phyloP scores from a whole-genome alignment of 768 basidiomycete genomes.

The Crepidotus variabilis region DNA sequence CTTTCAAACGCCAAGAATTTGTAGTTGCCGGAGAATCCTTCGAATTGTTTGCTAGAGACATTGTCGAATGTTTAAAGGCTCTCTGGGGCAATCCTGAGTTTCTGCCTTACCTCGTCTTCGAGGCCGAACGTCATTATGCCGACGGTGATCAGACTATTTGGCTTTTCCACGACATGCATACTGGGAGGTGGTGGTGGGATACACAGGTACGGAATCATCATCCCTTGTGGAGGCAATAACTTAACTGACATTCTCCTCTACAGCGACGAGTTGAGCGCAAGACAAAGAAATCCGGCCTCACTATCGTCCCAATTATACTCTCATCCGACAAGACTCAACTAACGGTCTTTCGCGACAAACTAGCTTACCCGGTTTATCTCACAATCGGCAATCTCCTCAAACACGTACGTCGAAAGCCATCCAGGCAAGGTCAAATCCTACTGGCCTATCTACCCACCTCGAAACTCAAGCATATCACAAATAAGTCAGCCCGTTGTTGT shows the following conservation, averaged over 20 bases:
- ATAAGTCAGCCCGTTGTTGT: slow-evolving; percentile 12
- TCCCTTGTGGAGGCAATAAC: neutral
- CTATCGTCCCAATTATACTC: neutral
- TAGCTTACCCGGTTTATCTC: slow-evolving; percentile 4
- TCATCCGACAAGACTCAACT: neutral
- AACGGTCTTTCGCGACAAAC: neutral
- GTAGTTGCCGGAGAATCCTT: too few species aligned
- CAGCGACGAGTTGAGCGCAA: neutral
- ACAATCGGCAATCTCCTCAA: slow-evolving; percentile 4
- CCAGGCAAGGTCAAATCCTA: too few species aligned
- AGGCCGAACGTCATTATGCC: slow-evolving; percentile 31
- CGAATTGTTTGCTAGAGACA: too few species aligned
- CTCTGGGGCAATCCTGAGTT: slow-evolving; percentile 30
- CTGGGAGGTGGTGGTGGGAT: slow-evolving; percentile 47
- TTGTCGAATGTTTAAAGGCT: slow-evolving; percentile 21
- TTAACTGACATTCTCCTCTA: neutral
- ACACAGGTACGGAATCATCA: slow-evolving; percentile 29
- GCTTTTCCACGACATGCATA: slow-evolving; percentile 40
- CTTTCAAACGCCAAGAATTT: too few species aligned
- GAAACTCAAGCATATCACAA: slow-evolving; percentile 23
- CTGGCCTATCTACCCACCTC: slow-evolving; percentile 33
- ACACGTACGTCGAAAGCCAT: too few species aligned
- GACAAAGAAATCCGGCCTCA: neutral
- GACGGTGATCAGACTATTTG: slow-evolving; percentile 19
- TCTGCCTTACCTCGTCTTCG: slow-evolving; percentile 22